Evolutionary conservation across 164 flowering plant genomes (phyloP).

Genomic region (Berberis vulgaris): DNA sequence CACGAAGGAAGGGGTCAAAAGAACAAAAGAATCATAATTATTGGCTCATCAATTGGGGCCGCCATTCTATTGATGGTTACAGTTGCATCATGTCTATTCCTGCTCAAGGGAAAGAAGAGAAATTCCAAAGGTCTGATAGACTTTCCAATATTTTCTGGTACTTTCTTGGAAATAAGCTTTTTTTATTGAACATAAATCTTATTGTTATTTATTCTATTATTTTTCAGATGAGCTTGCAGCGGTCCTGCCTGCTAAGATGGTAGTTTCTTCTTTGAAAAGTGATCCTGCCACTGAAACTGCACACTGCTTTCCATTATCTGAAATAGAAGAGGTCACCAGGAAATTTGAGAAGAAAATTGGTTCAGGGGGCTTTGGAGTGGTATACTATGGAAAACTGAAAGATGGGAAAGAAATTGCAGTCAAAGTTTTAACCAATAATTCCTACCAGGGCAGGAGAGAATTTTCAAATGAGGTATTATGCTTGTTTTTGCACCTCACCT

Average conservation of each 20-base stretch:
- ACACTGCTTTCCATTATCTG: slow-evolving; percentile 64
- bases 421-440: slow-evolving; percentile 73
- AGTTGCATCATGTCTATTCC: slow-evolving; percentile 39
- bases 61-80: slow-evolving; percentile 50
- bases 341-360: slow-evolving; percentile 83
- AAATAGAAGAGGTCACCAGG: slow-evolving; percentile 72
- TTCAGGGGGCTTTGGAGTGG: slow-evolving; percentile 93
- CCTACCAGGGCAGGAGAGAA: slow-evolving; percentile 88
- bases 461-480: slow-evolving; percentile 81
- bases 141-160: background rate
- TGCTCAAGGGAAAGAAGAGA: slow-evolving; percentile 39
- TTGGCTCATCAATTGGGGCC: slow-evolving; percentile 61
- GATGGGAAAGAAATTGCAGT: slow-evolving; percentile 95
- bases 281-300: slow-evolving; percentile 63
- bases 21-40: slow-evolving; percentile 33
- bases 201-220: background rate
- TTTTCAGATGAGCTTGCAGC: slow-evolving; percentile 28
- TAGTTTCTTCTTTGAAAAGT: slow-evolving; percentile 30
- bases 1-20: slow-evolving; percentile 27
- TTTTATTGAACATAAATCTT: too few species aligned
- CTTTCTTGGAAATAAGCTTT: background rate
- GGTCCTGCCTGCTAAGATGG: slow-evolving; percentile 36
- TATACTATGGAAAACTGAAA: slow-evolving; percentile 78
- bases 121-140: slow-evolving; percentile 33
- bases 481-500: background rate